These are phyloP conservation scores for Prosopis cineraria DNA, from an alignment of 306 rosid genomes.

Conservation along the genomic window DNA sequence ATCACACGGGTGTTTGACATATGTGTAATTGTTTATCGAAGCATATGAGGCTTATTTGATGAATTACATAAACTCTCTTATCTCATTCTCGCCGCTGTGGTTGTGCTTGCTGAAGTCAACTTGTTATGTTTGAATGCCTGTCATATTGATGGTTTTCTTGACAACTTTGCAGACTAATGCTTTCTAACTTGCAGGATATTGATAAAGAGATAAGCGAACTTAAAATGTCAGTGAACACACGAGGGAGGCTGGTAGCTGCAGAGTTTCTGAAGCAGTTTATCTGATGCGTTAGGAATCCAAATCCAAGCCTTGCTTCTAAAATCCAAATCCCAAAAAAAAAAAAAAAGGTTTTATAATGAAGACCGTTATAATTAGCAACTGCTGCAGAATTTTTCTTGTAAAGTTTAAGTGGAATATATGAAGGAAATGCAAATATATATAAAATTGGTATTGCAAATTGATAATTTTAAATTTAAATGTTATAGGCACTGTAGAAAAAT, in stretches of 20 bases:
- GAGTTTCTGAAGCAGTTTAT: constrained; percentile 94
- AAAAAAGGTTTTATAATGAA: constrained; percentile 26
- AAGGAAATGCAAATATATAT: no score
- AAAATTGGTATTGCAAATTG: no score
- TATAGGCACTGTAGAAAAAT: no score
- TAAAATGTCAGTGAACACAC: constrained; percentile 91
- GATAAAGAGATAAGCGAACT: constrained; percentile 95
- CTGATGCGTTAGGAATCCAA: constrained; percentile 43
- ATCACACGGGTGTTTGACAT: constrained; percentile 5
- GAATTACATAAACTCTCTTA: not conserved
- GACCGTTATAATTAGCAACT: not conserved
- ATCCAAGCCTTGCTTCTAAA: no score
- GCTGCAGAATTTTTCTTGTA: constrained; percentile 29
- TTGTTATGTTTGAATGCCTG: not conserved
- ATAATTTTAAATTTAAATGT: no score
- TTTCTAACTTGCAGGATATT: constrained; percentile 67
- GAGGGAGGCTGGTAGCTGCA: constrained; percentile 97
- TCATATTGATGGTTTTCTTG: constrained; percentile 8
- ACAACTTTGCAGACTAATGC: constrained; percentile 2
- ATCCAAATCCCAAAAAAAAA: no score
- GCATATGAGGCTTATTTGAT: not conserved
- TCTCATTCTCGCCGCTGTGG: not conserved
- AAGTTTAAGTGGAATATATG: constrained; percentile 23
- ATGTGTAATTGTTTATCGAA: not conserved
- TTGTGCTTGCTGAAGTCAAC: not conserved